Conservation (phyloP, 2,329 filamentous ascomycete species). For the Fusarium sp. region DNA sequence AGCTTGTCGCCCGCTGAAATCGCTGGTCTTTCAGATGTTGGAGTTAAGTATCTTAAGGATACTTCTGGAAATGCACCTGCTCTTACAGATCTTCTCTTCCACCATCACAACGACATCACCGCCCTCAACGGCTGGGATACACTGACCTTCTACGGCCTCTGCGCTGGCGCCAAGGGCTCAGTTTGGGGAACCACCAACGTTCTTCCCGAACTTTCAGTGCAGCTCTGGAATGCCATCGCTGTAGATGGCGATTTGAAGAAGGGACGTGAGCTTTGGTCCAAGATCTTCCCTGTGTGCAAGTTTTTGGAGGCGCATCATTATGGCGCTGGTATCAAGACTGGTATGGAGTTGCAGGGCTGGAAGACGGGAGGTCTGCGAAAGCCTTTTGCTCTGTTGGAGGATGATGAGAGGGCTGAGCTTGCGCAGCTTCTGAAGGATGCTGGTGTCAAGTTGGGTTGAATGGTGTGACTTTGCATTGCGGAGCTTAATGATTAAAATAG, state of each 20-base stretch:
- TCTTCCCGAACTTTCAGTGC: constrained; percentile 56
- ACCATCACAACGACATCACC: constrained; percentile 49
- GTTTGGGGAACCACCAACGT: constrained; percentile 61
- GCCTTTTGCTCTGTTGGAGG: constrained; percentile 52
- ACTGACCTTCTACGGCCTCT: constrained; percentile 60
- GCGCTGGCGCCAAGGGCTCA: constrained; percentile 57
- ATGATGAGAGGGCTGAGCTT: constrained; percentile 46
- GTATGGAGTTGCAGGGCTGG: constrained; percentile 55
- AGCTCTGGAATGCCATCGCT: constrained; percentile 56
- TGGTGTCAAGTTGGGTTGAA: constrained; percentile 43
- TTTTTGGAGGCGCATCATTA: constrained; percentile 59
- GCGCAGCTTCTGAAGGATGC: constrained; percentile 49
- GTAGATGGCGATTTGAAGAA: constrained; percentile 50
- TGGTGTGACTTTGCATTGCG: background rate
- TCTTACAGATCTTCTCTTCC: constrained; percentile 58
- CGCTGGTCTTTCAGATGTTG: constrained; percentile 53
- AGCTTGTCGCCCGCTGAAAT: constrained; percentile 52
- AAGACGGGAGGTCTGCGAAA: constrained; percentile 58
- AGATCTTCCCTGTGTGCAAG: constrained; percentile 59
- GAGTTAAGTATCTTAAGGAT: constrained; percentile 60
- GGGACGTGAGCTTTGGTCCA: constrained; percentile 56
- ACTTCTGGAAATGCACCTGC: constrained; percentile 60
- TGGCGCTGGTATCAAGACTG: constrained; percentile 57
- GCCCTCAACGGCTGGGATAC: constrained; percentile 64
- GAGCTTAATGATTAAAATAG: constrained; percentile 4